These are phyloP conservation scores for Albizia julibrissin DNA, from an alignment of 306 rosid genomes.

Conservation along the genomic window DNA sequence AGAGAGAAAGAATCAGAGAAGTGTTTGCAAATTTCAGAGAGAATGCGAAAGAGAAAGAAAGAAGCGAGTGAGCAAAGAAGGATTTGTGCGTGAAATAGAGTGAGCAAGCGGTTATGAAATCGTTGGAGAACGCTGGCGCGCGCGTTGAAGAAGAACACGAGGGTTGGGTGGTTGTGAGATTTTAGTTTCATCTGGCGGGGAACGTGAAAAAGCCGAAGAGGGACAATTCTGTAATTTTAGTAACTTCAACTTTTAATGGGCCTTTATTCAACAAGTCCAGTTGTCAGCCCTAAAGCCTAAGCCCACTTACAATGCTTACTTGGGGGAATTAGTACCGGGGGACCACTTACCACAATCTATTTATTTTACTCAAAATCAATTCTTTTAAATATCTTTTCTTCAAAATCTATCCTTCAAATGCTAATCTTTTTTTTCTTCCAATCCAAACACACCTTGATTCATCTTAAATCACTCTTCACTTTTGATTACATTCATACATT, in stretches of 20 bases:
- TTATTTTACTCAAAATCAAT: no score
- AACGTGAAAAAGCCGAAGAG: neutral
- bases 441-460: no score
- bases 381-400: no score
- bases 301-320: neutral
- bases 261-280: neutral
- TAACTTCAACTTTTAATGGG: neutral
- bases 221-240: neutral
- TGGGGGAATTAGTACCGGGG: no score
- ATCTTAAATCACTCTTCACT: neutral
- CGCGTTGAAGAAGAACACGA: slow-evolving; percentile 7
- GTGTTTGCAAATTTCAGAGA: slow-evolving; percentile 24
- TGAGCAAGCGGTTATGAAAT: slow-evolving; percentile 24
- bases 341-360: no score
- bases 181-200: slow-evolving; percentile 15
- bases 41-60: slow-evolving; percentile 28
- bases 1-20: neutral
- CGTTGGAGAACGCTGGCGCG: slow-evolving; percentile 34
- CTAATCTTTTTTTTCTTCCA: no score
- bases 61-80: neutral
- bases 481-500: neutral
- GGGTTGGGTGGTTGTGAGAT: slow-evolving; percentile 26
- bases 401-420: no score
- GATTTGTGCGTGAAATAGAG: slow-evolving; percentile 7
- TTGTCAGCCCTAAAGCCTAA: neutral